Conservation (phyloP, 1,284 basidiomycete species). For the Fomitopsis pinicola region DNA sequence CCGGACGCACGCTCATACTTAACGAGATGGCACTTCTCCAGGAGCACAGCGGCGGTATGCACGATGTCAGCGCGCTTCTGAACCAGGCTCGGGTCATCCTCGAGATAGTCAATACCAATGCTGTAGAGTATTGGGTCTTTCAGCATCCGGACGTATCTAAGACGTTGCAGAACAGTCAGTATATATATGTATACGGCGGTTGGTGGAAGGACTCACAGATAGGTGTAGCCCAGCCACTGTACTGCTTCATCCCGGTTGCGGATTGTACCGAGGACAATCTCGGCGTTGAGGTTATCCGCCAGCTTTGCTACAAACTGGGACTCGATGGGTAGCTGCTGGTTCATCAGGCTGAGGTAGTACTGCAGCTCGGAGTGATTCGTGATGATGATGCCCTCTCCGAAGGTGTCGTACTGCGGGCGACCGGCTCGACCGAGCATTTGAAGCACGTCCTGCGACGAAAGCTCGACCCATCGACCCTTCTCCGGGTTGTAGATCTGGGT, state of each 20-base stretch:
- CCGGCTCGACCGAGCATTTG: conserved; percentile 99
- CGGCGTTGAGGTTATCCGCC: conserved; percentile 96
- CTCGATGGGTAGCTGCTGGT: conserved; percentile 97
- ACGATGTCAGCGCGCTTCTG: conserved; percentile 95
- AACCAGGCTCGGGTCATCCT: conserved; percentile 79
- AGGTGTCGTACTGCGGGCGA: conserved; percentile 96
- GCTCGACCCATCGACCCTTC: conserved; percentile 96
- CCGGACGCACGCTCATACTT: conserved; percentile 93
- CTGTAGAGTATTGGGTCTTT: conserved; percentile 87
- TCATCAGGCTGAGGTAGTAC: conserved; percentile 92
- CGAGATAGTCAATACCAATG: conserved; percentile 88
- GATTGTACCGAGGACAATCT: conserved; percentile 95
- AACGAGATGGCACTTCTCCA: conserved; percentile 93
- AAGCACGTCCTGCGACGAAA: conserved; percentile 94
- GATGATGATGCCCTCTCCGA: conserved; percentile 98
- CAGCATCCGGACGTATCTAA: conserved; percentile 94
- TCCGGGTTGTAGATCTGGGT: conserved; percentile 99
- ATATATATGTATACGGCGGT: neutral
- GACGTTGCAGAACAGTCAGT: conserved; percentile 5
- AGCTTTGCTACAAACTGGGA: conserved; percentile 91
- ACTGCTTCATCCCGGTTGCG: conserved; percentile 97
- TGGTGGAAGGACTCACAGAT: conserved; percentile 58
- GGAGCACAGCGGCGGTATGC: conserved; percentile 89
- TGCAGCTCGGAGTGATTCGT: conserved; percentile 97
- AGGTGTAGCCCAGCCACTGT: conserved; percentile 95